Evolutionary conservation across 2,329 filamentous ascomycete species (phyloP), one percentile per base, ranked within the genome.

Genomic region (Alternaria infectoria): DNA sequence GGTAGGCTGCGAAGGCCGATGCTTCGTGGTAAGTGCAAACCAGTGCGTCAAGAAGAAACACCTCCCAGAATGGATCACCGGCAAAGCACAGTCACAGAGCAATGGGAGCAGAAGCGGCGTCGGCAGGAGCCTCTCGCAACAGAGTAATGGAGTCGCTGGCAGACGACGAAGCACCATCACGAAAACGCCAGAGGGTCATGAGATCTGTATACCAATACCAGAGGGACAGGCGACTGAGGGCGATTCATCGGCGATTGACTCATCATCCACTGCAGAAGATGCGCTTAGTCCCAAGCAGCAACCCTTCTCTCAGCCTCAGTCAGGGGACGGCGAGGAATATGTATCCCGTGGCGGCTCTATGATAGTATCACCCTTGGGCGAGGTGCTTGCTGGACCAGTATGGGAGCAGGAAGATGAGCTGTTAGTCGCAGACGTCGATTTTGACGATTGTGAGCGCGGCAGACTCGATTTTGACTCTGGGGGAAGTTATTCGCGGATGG

Each of bases 11-110:
- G 95, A 98, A 79, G 92, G 93, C 0, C 86, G 94, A 19, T 92
- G 92, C 70, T 94, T 96, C 70, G 93, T 97, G 17, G 82, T 97
- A 4, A 93, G 89, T 74, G 89, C 92, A 47, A 97, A 97, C 78
- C 94, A 96, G 84, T 94, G 91, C 74, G 86, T 92, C 4, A 87
- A 84, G 65, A 84, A 82, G 67, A 85, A 83, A 49, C 81, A 89
- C 63, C 75, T 90, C 3, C 88, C 88, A 0, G 76, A 73, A 6
- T 90, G 87, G 88, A 85, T 90, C 28, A 83, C 66, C 13, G 68
- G 69, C 6, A 50, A 64, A 25, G 26, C 55, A 30, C 44, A 61
- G 45, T 12, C 59, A 6, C 32, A 59, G 13, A 40, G 49, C 17
- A 51, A 56, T 9, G 61, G 44, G 25, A 45, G 61, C 8, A 57